phyloP scores from a whole-genome alignment of 1,284 basidiomycete species.

The Stereum hirsutum region DNA sequence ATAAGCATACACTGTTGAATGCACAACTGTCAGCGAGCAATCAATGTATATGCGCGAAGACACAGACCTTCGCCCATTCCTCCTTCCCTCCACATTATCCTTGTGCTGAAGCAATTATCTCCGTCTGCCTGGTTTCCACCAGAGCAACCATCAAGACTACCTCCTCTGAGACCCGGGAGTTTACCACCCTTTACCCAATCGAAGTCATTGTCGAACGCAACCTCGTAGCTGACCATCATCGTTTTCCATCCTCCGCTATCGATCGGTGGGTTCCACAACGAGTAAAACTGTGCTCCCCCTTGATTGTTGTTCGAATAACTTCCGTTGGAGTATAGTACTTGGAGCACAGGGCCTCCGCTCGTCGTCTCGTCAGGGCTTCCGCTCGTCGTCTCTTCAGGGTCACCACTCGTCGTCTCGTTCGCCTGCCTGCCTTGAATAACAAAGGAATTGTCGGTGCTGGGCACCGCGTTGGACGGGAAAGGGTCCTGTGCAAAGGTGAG shows the following conservation, averaged over 20 bases:
- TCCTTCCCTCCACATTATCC: constrained; percentile 34
- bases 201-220: constrained; percentile 53
- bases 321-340: constrained; percentile 54
- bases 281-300: constrained; percentile 58
- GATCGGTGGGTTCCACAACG: constrained; percentile 53
- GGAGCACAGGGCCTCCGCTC: constrained; percentile 45
- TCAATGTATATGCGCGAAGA: too few relatives aligned
- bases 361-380: constrained; percentile 15
- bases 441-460: too few relatives aligned
- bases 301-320: constrained; percentile 44
- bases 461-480: constrained; percentile 40
- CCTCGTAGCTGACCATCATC: constrained; percentile 62
- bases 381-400: constrained; percentile 8
- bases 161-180: constrained; percentile 36
- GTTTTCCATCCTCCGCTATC: constrained; percentile 50
- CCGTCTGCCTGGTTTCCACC: constrained; percentile 31
- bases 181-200: constrained; percentile 41
- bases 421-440: too few relatives aligned
- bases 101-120: constrained; percentile 33
- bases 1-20: constrained; percentile 49
- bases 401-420: too few relatives aligned
- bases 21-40: constrained; percentile 6
- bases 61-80: constrained; percentile 32
- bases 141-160: constrained; percentile 27
- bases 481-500: constrained; percentile 59